Evolutionary conservation across 2,329 filamentous ascomycete genomes (phyloP), one percentile per base, ranked within the genome.

Genomic region (Myriosclerotinia scirpicola): DNA sequence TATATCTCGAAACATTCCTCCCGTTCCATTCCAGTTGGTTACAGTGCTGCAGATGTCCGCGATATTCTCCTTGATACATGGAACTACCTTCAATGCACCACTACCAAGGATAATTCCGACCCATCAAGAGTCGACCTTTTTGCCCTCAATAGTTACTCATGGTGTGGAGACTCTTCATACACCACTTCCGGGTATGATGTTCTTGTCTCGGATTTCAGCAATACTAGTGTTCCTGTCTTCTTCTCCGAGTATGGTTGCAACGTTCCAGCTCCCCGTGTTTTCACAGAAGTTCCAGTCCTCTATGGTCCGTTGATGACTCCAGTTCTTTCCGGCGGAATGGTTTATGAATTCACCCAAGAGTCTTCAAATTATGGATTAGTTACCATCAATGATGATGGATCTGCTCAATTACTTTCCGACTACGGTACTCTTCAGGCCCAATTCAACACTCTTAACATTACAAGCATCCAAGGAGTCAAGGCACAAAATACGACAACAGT

Each of bases 161-260:
- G 90, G 83, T 91, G 90, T 73, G 85, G 84, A 64, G 79, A 86
- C 15, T 87, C 87, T 64, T 86, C 83, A 58, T 91, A 85, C 77
- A 77, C 84, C 66, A 84, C 81, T 62, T 86, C 87, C 3, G 84
- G 85, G 46, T 92, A 89, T 76, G 80, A 89, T 71, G 79, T 81
- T 22, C 81, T 92, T 46, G 86, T 90, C 58, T 76, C 80, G 2
- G 85, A 87, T 76, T 92, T 94, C 81, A 78, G 82, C 72, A 82
- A 82, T 70, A 85, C 84, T 50, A 85, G 87, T 20, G 84, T 93
- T 48, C 91, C 91, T 42, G 83, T 93, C 73, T 94, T 94, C 83
- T 93, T 91, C 82, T 91, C 89, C 70, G 91, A 95, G 76, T 90
- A 84, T 73, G 91, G 91, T 68, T 94, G 91, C 85, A 94, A 93